These are phyloP conservation scores for Hippophae tibetana DNA, from an alignment of 306 rosid species.

Conservation along the genomic window DNA sequence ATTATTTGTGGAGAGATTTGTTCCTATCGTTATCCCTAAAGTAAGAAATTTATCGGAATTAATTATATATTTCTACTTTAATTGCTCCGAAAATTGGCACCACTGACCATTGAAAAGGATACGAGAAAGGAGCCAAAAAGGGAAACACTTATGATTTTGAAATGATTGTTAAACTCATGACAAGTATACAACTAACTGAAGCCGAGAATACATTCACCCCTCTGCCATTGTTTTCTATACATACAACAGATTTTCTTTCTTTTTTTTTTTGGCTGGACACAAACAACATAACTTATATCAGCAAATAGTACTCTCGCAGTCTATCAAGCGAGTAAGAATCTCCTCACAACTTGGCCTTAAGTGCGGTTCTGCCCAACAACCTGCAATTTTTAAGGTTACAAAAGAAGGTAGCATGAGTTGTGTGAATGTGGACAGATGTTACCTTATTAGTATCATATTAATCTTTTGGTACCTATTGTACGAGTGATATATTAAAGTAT, in stretches of 20 bases:
- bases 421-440: not conserved
- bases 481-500: too few species aligned
- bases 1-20: too few species aligned
- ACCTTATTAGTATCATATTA: not conserved
- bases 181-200: constrained; percentile 36
- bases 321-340: constrained; percentile 73
- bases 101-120: constrained; percentile 12
- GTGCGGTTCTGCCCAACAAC: constrained; percentile 80
- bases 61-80: constrained; percentile 1
- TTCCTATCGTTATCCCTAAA: too few species aligned
- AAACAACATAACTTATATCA: constrained; percentile 34
- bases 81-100: constrained; percentile 26
- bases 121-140: constrained; percentile 1
- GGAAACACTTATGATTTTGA: constrained; percentile 21
- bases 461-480: not conserved
- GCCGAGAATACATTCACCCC: constrained; percentile 72
- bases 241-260: not conserved
- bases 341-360: constrained; percentile 88
- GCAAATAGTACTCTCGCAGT: constrained; percentile 71
- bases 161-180: constrained; percentile 38
- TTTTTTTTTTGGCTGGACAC: constrained; percentile 36
- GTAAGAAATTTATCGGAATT: not conserved
- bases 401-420: not conserved
- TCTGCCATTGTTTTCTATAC: constrained; percentile 51
- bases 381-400: constrained; percentile 26